Conservation (phyloP, 768 basidiomycete genomes). For the Trametes sanguinea region DNA sequence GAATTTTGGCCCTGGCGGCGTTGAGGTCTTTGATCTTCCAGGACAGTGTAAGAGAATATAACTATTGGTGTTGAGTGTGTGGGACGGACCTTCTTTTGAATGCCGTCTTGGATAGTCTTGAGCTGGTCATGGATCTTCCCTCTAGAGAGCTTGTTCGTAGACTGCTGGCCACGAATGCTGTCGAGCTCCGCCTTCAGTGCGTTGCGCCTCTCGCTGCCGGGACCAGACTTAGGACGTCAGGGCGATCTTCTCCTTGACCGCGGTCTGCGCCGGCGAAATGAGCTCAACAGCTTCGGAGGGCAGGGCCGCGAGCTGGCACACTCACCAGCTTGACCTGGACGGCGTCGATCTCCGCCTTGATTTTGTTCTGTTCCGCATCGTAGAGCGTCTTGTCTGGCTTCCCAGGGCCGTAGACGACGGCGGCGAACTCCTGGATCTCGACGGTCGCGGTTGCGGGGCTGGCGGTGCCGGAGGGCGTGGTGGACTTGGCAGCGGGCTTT, state of each 20-base stretch:
- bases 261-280: conserved; percentile 47
- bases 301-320: conserved; percentile 23
- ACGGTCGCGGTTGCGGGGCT: conserved; percentile 34
- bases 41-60: neutral
- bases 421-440: conserved; percentile 22
- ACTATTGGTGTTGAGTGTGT: neutral
- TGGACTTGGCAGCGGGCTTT: conserved; percentile 34
- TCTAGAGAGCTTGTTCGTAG: conserved; percentile 68
- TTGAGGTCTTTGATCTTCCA: conserved; percentile 84
- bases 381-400: conserved; percentile 86
- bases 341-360: conserved; percentile 83
- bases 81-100: conserved; percentile 75
- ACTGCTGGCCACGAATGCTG: conserved; percentile 74
- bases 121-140: conserved; percentile 77
- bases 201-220: conserved; percentile 70
- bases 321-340: conserved; percentile 80
- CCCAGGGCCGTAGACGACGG: conserved; percentile 39
- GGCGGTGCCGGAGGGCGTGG: conserved; percentile 43
- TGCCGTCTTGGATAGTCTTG: conserved; percentile 71
- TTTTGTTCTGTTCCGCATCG: conserved; percentile 80
- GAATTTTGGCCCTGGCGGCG: conserved; percentile 71
- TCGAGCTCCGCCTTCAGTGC: conserved; percentile 82
- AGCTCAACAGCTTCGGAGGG: conserved; percentile 4
- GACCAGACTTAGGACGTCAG: conserved; percentile 58
- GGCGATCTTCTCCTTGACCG: conserved; percentile 75